Evolutionary conservation across 2,329 filamentous ascomycete genomes (phyloP), one percentile per base, ranked within the genome.

Genomic region (Cytospora piceae): DNA sequence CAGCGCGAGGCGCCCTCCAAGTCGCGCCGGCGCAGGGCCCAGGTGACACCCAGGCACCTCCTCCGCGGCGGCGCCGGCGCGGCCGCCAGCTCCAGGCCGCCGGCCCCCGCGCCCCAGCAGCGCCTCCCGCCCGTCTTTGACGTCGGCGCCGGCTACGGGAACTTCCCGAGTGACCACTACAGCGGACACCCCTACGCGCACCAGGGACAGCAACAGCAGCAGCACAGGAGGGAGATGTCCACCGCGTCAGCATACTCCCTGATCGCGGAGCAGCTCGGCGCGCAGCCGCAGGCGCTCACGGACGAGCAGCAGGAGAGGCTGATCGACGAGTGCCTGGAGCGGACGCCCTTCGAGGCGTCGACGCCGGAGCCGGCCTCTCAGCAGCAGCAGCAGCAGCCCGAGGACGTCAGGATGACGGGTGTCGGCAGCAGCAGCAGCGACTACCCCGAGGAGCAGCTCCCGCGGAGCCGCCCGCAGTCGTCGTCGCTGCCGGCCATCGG

Each of bases 1-100:
- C 78, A 79, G 65, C 73, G 78, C 55, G 77, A 82, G 55, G 73
- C 78, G 32, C 72, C 77, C 22, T 75, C 73, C 17, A 79, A 79
- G 58, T 73, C 75, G 32, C 77, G 81, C 4, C 78, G 81, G n/a
- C 77, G 78, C 54, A 81, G 79, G 39, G 42, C 57, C 29, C 67
- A 66, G 37, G 62, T 64, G 17, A 53, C 67, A 1, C 64, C 64
- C 27, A 54, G 61, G 4, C 67, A 66, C 53, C 31, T 42, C n/a
- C 15, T 53, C 17, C 64, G 64, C 51, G 49, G 58, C 15, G 49
- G 55, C 56, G 54, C 24, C 34, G 39, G 27, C 55, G 32, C 27
- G 31, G 42, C 15, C 29, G 24, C 31, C 34, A 51, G 20, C 51
- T 29, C 3, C 46, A 37, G 58, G 29, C 39, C 7, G 11, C 42